Evolutionary conservation across 768 basidiomycete genomes (phyloP), one percentile per base, ranked within the genome.

Genomic region (Rhodotorula sphaerocarpa): DNA sequence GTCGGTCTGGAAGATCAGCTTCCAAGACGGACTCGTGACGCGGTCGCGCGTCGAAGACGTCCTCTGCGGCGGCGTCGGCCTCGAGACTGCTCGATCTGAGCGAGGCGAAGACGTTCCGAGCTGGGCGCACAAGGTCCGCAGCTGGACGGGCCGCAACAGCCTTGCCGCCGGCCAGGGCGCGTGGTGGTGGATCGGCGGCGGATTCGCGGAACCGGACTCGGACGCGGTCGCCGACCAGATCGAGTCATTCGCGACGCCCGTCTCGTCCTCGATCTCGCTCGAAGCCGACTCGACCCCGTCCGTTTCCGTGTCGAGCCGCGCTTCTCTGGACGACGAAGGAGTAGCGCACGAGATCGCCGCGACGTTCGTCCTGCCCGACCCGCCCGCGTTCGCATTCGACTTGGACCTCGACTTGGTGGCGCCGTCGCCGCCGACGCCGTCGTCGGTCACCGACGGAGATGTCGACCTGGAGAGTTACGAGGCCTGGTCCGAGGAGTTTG

Each of bases 361-460:
- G 15, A 42, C 61, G 23, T 57, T 67, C 45, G 36, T 67, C 43
- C 50, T 67, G 3, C 65, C 65, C 46, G 54, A 59, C 31, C 65
- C 65, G 28, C 7, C 34, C 3, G 36, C 45, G 23, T 39, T 18
- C 27, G 33, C 27, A 27, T 31, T 10, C 14, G 39, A 23, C 41
- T 5, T 30, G 6, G 47, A 50, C 6, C 33, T 34, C 34, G 42
- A 41, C 20, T 20, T 16, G 27, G 18, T 20, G 27, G 15, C n/a
- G 15, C 44, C 46, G n/a, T 3, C 25, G 3, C 16, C 25, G 6
- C 27, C 43, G 23, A 6, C 55, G 25, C 33, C 44, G 1, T n/a
- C 36, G 36, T 39, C 36, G 10, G 36, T 39, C 36, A n/a, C n/a
- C n/a, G n/a, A n/a, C n/a, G n/a, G n/a, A n/a, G n/a, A n/a, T n/a